Evolutionary conservation across 495 filamentous ascomycete genomes (phyloP), one percentile per base, ranked within the genome.

Genomic region (Immersiella caudata): DNA sequence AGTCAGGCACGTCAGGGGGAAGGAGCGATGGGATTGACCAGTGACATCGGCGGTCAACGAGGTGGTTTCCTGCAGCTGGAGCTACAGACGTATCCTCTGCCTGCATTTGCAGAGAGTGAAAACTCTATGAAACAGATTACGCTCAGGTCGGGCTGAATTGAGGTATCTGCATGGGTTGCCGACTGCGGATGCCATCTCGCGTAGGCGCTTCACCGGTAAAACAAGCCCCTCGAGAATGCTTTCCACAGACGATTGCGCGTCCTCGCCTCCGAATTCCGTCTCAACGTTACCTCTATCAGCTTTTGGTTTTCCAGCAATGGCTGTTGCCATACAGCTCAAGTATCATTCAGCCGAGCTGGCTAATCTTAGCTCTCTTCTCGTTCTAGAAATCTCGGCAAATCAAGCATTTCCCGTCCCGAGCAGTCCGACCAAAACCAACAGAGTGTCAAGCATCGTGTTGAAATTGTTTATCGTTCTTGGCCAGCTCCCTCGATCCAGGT

Each of bases 301-400:
- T 7, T 52, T 14, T 50, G 36, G 21, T 60, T 60, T 50, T 27
- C 49, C 40, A 36, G 29, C 29, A 25, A 60, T 68, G 40, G 40
- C 11, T 12, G 16, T 33, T 60, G 59, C 40, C 46, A 49, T 64
- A 27, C 33, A 49, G 58, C 33, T 35, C 40, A 22, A 27, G 46
- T n/a, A 33, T 35, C n/a, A 76, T 75, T 76, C 73, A 75, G 68
- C 74, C 74, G 74, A 62, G 27, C 40, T 71, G 74, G 74, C 70
- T 75, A 76, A 76, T 74, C 52, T 46, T 69, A 49, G 62, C 46
- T 22, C 8, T 6, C 16, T 33, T 22, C 35, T 22, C 4, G 40
- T 65, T 50, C 22, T 26, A 33, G 56, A 65, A n/a, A 20, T 56
- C 18, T 50, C 63, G 63, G 63, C 63, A 65, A 65, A 65, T 57